Evolutionary conservation across 108 stramenopile genomes (phyloP), one percentile per base, ranked within the genome.

Genomic region (Parietichytrium sp.): DNA sequence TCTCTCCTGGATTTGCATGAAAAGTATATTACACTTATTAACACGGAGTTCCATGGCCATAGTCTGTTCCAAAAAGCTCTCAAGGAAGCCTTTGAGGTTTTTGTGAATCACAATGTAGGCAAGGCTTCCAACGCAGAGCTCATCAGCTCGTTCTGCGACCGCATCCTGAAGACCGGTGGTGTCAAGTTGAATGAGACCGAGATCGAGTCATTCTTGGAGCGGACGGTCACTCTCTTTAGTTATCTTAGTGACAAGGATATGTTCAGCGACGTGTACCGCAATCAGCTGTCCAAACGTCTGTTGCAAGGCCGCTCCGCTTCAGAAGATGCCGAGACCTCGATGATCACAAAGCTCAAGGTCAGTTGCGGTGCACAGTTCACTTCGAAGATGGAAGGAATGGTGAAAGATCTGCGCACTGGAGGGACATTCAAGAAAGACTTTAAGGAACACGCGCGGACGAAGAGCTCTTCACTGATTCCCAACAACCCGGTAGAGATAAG

Each of bases 361-460:
- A 93, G 95, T 78, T 98, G 97, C 87, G 99, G 99, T 54, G 94
- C 97, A 27, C 99, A 99, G 85, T 99, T 98, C 88, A 99, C 99
- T 29, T 95, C 94, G 4, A 99, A 99, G 86, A 94, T 96, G 94
- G 99, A 99, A 84, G 99, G 99, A 55, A 99, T 99, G 99, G 88
- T 99, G 79, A 92, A 91, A 80, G 99, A 99, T 83, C 85, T 99
- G 80, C 93, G 94, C 18, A 95, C 97, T 54, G 96, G 97, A 52
- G 91, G 82, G 49, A 96, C 97, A 51, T 95, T 95, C 82, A 92
- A 93, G 81, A 85, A 86, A 45, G 94, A 93, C 55, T 98, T 98
- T 83, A 93, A 94, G 48, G 85, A 86, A 47, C 81, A 92, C 54
- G 88, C 94, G 26, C 84, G 84, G 81, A 79, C 47, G 16, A 20